A percentile compares a stretch with the other conserved stretches of the same genome.
phyloP scores from a whole-genome alignment of 257 asterid species.

The Nicotiana knightiana region DNA sequence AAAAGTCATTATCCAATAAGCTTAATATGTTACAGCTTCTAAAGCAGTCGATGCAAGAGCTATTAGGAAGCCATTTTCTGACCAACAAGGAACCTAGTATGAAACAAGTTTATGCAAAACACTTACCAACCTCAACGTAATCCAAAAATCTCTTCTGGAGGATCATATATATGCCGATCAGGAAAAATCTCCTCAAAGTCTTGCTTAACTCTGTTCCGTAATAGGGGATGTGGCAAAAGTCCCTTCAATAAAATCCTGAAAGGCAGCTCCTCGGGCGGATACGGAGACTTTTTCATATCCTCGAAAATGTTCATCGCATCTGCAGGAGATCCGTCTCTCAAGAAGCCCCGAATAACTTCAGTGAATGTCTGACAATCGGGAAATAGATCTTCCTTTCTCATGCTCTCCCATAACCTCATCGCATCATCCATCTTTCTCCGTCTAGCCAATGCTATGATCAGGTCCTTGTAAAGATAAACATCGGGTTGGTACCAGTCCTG shows the following conservation, averaged over 20 bases:
- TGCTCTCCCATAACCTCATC: slow-evolving; percentile 74
- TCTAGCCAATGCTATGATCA: slow-evolving; percentile 68
- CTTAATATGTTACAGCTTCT: background rate
- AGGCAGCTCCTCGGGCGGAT: slow-evolving; percentile 85
- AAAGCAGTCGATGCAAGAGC: background rate
- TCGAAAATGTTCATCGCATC: slow-evolving; percentile 96
- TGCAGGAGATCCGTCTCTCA: slow-evolving; percentile 89
- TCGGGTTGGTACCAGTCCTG: slow-evolving; percentile 86
- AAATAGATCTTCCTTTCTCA: slow-evolving; percentile 71
- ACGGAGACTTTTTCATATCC: slow-evolving; percentile 91
- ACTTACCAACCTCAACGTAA: slow-evolving; percentile 48
- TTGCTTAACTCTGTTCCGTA: slow-evolving; percentile 90
- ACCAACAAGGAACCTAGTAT: background rate
- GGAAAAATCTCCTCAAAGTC: slow-evolving; percentile 93
- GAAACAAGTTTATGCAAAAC: background rate
- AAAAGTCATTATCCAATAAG: background rate
- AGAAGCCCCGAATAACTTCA: slow-evolving; percentile 92
- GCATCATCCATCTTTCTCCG: slow-evolving; percentile 79
- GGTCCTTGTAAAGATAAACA: slow-evolving; percentile 82
- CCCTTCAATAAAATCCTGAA: slow-evolving; percentile 88
- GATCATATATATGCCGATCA: slow-evolving; percentile 80
- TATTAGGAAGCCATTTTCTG: background rate
- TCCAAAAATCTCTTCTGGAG: slow-evolving; percentile 96
- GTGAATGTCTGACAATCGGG: slow-evolving; percentile 90
- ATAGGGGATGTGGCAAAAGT: slow-evolving; percentile 87